These are phyloP conservation scores for Viola odorata DNA, from an alignment of 345 rosid genomes.

Conservation along the genomic window DNA sequence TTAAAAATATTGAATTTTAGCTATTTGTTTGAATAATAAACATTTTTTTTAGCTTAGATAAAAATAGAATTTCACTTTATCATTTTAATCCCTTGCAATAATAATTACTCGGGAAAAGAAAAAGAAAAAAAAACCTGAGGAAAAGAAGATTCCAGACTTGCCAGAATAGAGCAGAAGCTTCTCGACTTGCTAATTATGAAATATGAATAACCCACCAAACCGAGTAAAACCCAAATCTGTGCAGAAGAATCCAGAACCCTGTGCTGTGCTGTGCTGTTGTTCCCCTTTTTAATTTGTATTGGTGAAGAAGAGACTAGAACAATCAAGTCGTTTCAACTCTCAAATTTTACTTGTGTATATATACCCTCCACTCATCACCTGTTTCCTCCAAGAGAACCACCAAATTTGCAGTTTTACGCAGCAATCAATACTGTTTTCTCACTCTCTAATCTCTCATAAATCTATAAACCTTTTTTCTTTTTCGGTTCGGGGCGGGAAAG, in stretches of 20 bases:
- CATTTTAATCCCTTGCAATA: no score
- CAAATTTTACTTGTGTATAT: constrained; percentile 19
- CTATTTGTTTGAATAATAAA: no score
- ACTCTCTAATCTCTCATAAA: neutral
- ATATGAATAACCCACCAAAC: neutral
- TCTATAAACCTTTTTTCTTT: neutral
- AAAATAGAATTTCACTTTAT: no score
- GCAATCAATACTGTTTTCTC: neutral
- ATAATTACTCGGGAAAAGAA: no score
- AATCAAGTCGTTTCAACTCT: neutral
- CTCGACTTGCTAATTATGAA: neutral
- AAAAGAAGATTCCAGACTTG: constrained; percentile 22
- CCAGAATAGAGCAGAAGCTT: constrained; percentile 9
- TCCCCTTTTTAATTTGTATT: neutral
- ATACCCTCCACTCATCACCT: neutral
- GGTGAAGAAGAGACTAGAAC: constrained; percentile 48
- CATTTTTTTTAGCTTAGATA: no score
- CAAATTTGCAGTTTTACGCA: neutral
- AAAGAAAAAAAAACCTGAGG: no score
- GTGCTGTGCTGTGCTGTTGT: neutral
- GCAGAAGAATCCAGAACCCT: constrained; percentile 53
- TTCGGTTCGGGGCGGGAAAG: neutral
- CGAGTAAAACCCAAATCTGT: constrained; percentile 31
- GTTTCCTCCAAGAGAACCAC: neutral
- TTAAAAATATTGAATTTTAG: no score